These are phyloP conservation scores for Panaeolus cyanescens DNA, from an alignment of 768 basidiomycete species.

Conservation along the genomic window DNA sequence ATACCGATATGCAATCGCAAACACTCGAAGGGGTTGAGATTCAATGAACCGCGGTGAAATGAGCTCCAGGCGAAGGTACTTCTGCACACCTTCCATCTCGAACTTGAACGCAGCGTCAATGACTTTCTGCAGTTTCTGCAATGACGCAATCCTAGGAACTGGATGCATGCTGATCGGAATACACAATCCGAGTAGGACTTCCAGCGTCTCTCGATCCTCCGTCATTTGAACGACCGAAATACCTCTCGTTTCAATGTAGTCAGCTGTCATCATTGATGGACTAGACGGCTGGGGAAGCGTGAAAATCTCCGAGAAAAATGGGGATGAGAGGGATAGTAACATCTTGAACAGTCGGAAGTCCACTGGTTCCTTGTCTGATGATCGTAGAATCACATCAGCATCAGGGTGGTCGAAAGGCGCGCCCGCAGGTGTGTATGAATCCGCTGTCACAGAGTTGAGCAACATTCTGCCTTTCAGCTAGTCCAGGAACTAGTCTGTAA, in stretches of 20 bases:
- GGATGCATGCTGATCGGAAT: slow-evolving; percentile 45
- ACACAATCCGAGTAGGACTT: slow-evolving; percentile 46
- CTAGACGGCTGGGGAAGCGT: slow-evolving; percentile 46
- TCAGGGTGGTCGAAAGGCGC: slow-evolving; percentile 49
- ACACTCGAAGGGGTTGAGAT: slow-evolving; percentile 40
- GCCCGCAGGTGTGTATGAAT: slow-evolving; percentile 9
- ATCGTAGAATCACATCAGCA: slow-evolving; percentile 56
- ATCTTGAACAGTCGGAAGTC: slow-evolving; percentile 57
- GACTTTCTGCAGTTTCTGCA: slow-evolving; percentile 43
- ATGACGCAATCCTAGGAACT: slow-evolving; percentile 30
- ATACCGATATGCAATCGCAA: slow-evolving; percentile 42
- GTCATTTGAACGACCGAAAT: slow-evolving; percentile 48
- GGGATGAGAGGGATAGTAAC: slow-evolving; percentile 56
- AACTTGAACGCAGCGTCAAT: slow-evolving; percentile 51
- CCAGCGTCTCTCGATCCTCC: slow-evolving; percentile 44
- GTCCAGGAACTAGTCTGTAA: background rate
- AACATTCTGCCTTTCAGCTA: background rate
- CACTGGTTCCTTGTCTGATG: slow-evolving; percentile 46
- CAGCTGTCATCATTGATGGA: slow-evolving; percentile 14
- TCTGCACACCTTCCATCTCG: slow-evolving; percentile 48
- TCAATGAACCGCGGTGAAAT: slow-evolving; percentile 34
- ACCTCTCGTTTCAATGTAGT: slow-evolving; percentile 26
- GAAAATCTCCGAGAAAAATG: slow-evolving; percentile 60
- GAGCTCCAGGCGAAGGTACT: slow-evolving; percentile 28
- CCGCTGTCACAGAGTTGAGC: background rate